Conservation (phyloP, 1,284 basidiomycete species). For the Puccinia novopanici region DNA sequence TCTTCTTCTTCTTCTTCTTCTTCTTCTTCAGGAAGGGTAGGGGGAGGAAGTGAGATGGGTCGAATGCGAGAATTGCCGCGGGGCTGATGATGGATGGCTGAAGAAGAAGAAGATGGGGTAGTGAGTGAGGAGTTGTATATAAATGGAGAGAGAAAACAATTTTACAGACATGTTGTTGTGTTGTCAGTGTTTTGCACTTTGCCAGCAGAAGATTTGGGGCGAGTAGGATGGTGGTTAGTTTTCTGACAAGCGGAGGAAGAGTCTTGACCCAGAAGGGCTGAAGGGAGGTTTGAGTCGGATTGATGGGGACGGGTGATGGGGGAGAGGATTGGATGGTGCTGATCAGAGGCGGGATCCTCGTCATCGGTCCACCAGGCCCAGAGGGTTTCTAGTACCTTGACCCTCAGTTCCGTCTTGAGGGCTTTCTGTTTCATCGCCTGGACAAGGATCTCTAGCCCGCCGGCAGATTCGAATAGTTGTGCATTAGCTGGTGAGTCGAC, state of each 20-base stretch:
- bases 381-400: slow-evolving; percentile 45
- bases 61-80: slow-evolving; percentile 20
- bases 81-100: neutral
- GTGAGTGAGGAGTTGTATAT: neutral
- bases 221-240: neutral
- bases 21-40: slow-evolving; percentile 8
- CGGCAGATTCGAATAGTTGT: slow-evolving; percentile 42
- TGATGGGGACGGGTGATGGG: neutral
- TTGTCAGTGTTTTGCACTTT: too few species aligned
- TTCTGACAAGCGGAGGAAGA: neutral
- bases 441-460: slow-evolving; percentile 43
- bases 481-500: slow-evolving; percentile 30
- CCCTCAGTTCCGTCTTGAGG: slow-evolving; percentile 24
- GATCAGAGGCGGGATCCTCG: neutral
- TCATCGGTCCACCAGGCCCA: slow-evolving; percentile 51
- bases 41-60: slow-evolving; percentile 40
- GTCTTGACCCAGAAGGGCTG: neutral
- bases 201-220: neutral
- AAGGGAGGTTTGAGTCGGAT: neutral
- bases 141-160: neutral
- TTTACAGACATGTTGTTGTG: too few species aligned
- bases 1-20: slow-evolving; percentile 10
- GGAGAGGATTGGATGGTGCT: slow-evolving; percentile 7
- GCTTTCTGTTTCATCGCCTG: slow-evolving; percentile 45
- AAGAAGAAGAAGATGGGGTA: slow-evolving; percentile 1